Percentiles rank a stretch among this genome's conserved stretches.
Conservation (phyloP, 2,329 filamentous ascomycete genomes). For the Colletotrichum viniferum region DNA sequence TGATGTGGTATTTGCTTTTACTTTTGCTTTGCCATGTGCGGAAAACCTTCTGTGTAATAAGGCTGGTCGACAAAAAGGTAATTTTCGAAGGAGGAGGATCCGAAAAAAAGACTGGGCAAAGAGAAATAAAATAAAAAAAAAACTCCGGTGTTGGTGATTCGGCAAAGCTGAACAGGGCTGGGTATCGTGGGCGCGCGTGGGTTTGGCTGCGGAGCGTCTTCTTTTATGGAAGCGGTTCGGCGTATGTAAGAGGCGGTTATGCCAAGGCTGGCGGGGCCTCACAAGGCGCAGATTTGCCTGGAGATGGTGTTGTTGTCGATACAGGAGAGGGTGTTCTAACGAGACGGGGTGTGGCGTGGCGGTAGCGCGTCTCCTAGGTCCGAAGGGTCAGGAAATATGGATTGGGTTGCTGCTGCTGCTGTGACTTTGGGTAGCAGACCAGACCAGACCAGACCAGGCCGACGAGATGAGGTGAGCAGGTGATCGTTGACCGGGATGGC, state of each 20-base stretch:
- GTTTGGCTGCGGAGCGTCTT: not conserved
- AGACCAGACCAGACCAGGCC: not conserved
- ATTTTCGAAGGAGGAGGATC: not conserved
- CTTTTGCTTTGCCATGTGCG: not conserved
- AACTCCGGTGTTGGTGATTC: not conserved
- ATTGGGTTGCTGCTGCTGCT: not conserved
- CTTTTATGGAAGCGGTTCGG: not conserved
- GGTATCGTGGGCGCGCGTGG: not conserved
- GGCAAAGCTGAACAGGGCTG: not conserved
- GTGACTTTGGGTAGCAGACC: not conserved
- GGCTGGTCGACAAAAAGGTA: not conserved
- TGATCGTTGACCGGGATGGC: conserved; percentile 9
- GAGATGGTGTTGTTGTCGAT: conserved; percentile 11
- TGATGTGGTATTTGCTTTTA: not conserved
- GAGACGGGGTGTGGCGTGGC: conserved; percentile 8
- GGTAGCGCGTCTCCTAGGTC: not conserved
- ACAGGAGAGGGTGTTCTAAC: not conserved
- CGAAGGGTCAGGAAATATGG: not conserved
- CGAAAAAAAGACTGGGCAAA: not conserved
- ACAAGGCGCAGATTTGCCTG: conserved; percentile 9
- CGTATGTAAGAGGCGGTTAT: conserved; percentile 9
- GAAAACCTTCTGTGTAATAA: not conserved
- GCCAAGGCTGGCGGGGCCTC: conserved; percentile 15
- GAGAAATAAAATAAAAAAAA: not conserved
- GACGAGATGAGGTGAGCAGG: not conserved